Evolutionary conservation across 1,284 basidiomycete species (phyloP).

Genomic region (Anthracocystis panici-leucophaei): DNA sequence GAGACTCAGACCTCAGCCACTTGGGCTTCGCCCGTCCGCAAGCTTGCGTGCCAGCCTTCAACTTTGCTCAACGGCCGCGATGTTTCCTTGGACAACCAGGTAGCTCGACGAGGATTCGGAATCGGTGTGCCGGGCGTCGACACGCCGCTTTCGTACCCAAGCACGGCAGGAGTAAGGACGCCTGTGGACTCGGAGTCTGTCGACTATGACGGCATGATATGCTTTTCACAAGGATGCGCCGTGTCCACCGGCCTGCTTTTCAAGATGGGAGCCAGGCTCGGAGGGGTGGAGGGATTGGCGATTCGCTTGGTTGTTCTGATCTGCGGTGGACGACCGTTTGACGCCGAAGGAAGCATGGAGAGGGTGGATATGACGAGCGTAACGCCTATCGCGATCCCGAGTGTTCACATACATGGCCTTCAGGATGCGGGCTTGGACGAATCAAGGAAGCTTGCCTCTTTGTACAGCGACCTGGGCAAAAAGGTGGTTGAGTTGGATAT

Average conservation of each 20-base stretch:
- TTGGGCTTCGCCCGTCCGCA: background rate
- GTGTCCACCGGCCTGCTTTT: slow-evolving; percentile 39
- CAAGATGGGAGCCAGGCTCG: slow-evolving; percentile 6
- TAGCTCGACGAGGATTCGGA: background rate
- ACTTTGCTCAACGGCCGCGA: background rate
- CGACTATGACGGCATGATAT: slow-evolving; percentile 42
- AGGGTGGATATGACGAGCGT: slow-evolving; percentile 15
- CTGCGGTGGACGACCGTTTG: slow-evolving; percentile 44
- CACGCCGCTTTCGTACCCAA: slow-evolving; percentile 22
- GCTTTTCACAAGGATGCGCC: slow-evolving; percentile 55
- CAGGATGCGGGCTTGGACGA: slow-evolving; percentile 35
- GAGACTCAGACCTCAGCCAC: slow-evolving; percentile 18
- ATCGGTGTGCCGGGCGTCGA: slow-evolving; percentile 6
- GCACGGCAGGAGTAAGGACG: slow-evolving; percentile 22
- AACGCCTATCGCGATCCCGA: slow-evolving; percentile 19
- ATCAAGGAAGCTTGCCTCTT: slow-evolving; percentile 19
- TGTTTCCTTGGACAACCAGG: background rate
- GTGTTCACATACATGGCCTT: slow-evolving; percentile 40
- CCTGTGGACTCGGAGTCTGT: slow-evolving; percentile 1
- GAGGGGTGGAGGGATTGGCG: background rate
- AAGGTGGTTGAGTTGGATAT: slow-evolving; percentile 42
- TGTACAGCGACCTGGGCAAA: slow-evolving; percentile 28
- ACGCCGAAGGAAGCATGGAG: slow-evolving; percentile 23
- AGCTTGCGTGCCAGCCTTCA: background rate
- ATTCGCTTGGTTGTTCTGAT: slow-evolving; percentile 42